Base-by-base conservation (phyloP, 805 yeast species). In the Cyberlindnera euphorbiae region DNA sequence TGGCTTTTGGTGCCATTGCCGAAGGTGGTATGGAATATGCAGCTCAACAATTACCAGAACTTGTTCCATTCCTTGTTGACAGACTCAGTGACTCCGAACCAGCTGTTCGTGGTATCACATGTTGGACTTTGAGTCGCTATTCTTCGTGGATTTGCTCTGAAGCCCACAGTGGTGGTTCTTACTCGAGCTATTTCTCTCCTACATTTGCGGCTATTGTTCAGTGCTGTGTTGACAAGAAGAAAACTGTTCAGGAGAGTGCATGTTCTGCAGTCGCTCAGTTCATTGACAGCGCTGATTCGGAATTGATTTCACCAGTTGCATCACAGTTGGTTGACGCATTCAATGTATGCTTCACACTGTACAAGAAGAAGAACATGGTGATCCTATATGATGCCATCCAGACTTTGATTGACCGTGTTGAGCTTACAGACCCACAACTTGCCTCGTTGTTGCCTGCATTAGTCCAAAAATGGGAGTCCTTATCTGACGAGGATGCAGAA, bases 241-340 rank as follows among this genome's bases (percentile, higher is more conserved):
- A 89, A 56, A 83, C 82, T 39, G 98, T 90, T n/a, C 98, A 93
- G 62, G 90, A 88, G 52, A 82, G 95, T 38, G 96, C 95, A 2
- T 86, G 95, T 49, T 76, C 88, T 25, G 84, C 96, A 9, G 71
- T 90, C 29, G 82, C 95, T 1, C 79, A 79, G 38, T 83, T 89
- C 44, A 78, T 89, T 27, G 97, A 89, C 52, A 75, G 71, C 39
- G 72, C 93, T 16, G 87, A 84, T 36, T 60, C 77, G 2, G 70
- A 67, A 28, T 55, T 82, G 28, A 67, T 89, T 32, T 71, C 69
- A 17, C 79, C 80, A 15, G 75, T 82, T 43, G 52, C 65, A 2
- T 63, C 79, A 32, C 82, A 80, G 8, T 66, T 93, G 40, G 64
- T 90, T 44, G 69, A 69, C 29, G 88, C 77, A 51, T 79, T 90